A percentile compares a stretch with the other conserved stretches of the same genome.
Evolutionary conservation across 1,139 yeast genomes (phyloP).

Genomic region (Meyerozyma guilliermondii): DNA sequence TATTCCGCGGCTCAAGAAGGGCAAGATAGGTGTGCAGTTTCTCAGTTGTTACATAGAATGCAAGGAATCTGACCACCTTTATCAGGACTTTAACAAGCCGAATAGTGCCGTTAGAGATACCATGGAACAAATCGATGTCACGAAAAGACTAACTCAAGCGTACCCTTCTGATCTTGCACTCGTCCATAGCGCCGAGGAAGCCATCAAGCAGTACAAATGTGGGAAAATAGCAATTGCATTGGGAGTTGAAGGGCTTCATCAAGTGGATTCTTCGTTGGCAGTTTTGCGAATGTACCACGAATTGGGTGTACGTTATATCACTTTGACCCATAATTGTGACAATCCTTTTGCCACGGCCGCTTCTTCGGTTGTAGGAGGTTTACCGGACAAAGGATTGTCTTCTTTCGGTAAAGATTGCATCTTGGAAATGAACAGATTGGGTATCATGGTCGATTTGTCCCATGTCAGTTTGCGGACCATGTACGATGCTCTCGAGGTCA

Average conservation of each 20-base stretch:
- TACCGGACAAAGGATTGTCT: conserved; percentile 40
- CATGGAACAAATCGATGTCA: conserved; percentile 48
- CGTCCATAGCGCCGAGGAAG: conserved; percentile 35
- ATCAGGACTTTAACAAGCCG: conserved; percentile 35
- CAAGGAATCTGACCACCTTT: conserved; percentile 30
- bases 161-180: conserved; percentile 33
- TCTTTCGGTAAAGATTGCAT: conserved; percentile 32
- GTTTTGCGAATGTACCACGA: conserved; percentile 44
- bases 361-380: conserved; percentile 38
- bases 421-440: conserved; percentile 46
- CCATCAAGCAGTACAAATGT: conserved; percentile 25
- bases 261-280: conserved; percentile 43
- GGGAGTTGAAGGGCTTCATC: conserved; percentile 53
- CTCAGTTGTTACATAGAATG: conserved; percentile 44
- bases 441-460: conserved; percentile 49
- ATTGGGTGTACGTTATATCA: conserved; percentile 47
- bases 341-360: conserved; percentile 55
- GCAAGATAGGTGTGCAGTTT: conserved; percentile 41
- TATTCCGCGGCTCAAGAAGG: conserved; percentile 29
- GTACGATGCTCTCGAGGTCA: conserved; percentile 36
- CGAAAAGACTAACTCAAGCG: conserved; percentile 35
- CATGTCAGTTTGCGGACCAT: conserved; percentile 51
- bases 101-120: conserved; percentile 45
- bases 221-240: conserved; percentile 40
- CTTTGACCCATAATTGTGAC: conserved; percentile 51